phyloP scores from a whole-genome alignment of 1,139 yeast species.

The Sugiyamaella sp. region DNA sequence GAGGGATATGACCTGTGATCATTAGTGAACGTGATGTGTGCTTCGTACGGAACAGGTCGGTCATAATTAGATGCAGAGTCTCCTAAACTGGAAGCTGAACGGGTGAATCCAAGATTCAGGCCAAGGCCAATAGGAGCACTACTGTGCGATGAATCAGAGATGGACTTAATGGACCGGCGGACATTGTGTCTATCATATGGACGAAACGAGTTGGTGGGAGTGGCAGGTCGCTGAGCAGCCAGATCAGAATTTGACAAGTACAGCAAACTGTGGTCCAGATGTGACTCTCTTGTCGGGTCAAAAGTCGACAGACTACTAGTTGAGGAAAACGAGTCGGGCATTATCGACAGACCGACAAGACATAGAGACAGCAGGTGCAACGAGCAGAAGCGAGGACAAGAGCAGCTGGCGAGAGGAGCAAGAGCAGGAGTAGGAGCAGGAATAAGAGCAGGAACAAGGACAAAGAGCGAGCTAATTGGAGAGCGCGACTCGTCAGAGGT shows the following conservation, averaged over 20 bases:
- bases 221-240: constrained; percentile 1
- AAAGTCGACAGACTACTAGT: constrained; percentile 15
- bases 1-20: constrained; percentile 17
- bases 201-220: constrained; percentile 1
- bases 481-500: too few relatives aligned
- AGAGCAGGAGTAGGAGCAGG: too few relatives aligned
- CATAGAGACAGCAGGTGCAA: neutral
- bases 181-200: neutral
- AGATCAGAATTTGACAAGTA: neutral
- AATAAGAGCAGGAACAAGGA: too few relatives aligned
- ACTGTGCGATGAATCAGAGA: constrained; percentile 2
- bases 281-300: constrained; percentile 16
- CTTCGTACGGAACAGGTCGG: neutral
- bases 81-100: constrained; percentile 6
- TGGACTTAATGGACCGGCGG: constrained; percentile 2
- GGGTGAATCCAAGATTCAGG: constrained; percentile 9
- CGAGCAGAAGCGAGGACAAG: neutral
- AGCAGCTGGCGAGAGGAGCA: neutral
- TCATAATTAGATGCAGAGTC: neutral
- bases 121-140: constrained; percentile 12
- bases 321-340: constrained; percentile 12
- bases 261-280: constrained; percentile 12
- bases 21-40: constrained; percentile 11
- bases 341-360: too few relatives aligned
- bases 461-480: too few relatives aligned